Conservation (phyloP, 164 flowering plant species). For the Chimonanthus praecox region DNA sequence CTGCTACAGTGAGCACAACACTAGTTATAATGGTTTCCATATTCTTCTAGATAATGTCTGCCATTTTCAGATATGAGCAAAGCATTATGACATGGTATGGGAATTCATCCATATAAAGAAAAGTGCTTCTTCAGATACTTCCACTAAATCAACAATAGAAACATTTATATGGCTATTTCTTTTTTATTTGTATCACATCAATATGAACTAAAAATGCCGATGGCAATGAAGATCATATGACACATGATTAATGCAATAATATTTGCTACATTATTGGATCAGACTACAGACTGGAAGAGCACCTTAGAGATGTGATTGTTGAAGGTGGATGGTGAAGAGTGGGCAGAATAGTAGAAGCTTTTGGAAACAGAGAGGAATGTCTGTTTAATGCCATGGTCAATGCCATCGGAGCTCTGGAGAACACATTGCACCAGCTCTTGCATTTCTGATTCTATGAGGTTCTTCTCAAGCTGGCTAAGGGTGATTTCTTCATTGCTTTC, state of each 20-base stretch:
- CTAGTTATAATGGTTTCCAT: background rate
- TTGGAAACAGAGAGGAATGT: conserved; percentile 56
- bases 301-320: conserved; percentile 55
- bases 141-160: background rate
- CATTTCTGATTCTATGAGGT: conserved; percentile 49
- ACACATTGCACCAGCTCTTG: conserved; percentile 55
- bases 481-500: background rate
- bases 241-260: background rate
- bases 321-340: conserved; percentile 33
- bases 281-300: conserved; percentile 55
- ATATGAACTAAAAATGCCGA: background rate
- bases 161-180: background rate
- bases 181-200: background rate
- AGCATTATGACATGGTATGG: conserved; percentile 52
- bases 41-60: conserved; percentile 6
- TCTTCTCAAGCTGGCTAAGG: background rate
- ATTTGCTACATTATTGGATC: conserved; percentile 4
- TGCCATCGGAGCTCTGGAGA: conserved; percentile 31
- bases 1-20: no score
- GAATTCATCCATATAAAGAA: conserved; percentile 83
- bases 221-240: background rate
- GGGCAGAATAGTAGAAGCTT: conserved; percentile 58
- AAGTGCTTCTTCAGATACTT: conserved; percentile 11
- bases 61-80: conserved; percentile 81
- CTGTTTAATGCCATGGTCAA: conserved; percentile 30